Evolutionary conservation across 768 basidiomycete genomes (phyloP).

Genomic region (Suillus discolor): DNA sequence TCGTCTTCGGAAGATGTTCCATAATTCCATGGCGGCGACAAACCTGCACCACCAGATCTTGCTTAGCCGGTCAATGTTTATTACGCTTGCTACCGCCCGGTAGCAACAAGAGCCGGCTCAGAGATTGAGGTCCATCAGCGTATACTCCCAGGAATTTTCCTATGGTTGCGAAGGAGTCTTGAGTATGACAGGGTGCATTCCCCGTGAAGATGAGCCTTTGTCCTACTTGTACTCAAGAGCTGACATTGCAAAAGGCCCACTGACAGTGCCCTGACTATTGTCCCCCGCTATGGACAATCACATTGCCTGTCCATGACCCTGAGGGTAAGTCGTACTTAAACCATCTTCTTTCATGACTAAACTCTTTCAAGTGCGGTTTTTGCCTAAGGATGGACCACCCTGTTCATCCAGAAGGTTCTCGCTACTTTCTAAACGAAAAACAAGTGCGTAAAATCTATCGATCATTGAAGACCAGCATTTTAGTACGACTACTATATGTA

Average conservation of each 20-base stretch:
- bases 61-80: not conserved
- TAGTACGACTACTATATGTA: not conserved
- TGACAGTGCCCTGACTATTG: not conserved
- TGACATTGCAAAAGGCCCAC: not conserved
- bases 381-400: constrained; percentile 39
- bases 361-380: not conserved
- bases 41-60: not conserved
- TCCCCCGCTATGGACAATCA: not conserved
- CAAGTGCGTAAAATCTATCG: constrained; percentile 37
- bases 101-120: constrained; percentile 4
- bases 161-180: constrained; percentile 17
- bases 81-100: constrained; percentile 8
- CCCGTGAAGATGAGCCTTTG: not conserved
- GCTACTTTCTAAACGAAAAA: constrained; percentile 54
- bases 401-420: constrained; percentile 43
- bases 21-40: not conserved
- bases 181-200: constrained; percentile 13
- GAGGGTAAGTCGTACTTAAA: not conserved
- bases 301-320: not conserved
- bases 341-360: not conserved
- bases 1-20: not conserved
- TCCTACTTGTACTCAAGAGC: not conserved
- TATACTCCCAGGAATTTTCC: constrained; percentile 18
- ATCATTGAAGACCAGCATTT: not conserved
- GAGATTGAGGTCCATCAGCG: not conserved